phyloP scores from a whole-genome alignment of 169 alveolate species.

The Plasmodium sp. region DNA sequence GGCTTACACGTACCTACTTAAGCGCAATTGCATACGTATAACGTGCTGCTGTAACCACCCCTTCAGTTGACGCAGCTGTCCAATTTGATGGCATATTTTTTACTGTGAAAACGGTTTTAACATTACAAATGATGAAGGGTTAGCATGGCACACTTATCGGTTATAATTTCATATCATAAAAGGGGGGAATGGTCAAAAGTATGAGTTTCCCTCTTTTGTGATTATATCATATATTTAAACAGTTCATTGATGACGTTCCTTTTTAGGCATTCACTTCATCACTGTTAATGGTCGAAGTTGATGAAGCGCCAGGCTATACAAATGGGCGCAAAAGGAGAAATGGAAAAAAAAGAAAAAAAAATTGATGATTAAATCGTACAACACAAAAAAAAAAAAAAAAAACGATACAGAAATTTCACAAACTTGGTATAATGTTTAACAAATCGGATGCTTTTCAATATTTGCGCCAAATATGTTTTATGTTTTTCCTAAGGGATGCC shows the following conservation, averaged over 20 bases:
- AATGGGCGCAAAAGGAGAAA: neutral
- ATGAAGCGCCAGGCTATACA: neutral
- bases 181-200: neutral
- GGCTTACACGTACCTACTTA: conserved; percentile 7
- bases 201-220: neutral
- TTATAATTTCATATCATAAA: neutral
- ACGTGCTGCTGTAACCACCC: neutral
- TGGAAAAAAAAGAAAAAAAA: neutral
- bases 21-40: neutral
- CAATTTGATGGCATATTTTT: neutral
- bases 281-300: neutral
- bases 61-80: neutral
- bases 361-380: neutral
- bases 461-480: neutral
- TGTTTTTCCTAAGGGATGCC: neutral
- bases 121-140: neutral
- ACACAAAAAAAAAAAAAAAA: neutral
- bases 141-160: neutral
- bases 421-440: neutral
- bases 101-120: neutral
- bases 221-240: neutral
- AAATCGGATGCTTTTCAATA: neutral
- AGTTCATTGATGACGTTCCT: neutral
- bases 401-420: neutral
- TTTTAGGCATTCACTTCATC: neutral